Base-by-base conservation (phyloP, 1,284 basidiomycete species). In the Sporisorium sorghi region DNA sequence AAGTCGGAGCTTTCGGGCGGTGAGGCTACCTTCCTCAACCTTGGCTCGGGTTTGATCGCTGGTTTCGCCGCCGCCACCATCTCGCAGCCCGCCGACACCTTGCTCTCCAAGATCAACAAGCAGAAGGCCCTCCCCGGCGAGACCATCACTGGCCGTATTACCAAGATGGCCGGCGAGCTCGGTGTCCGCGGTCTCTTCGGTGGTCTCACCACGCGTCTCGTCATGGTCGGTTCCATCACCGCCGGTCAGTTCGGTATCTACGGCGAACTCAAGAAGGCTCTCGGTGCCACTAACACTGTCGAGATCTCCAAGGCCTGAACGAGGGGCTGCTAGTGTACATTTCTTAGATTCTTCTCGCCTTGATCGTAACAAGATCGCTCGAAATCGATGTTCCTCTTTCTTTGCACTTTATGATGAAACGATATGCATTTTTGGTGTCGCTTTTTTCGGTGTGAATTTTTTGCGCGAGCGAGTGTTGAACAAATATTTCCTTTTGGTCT, bases 31-130 rank as follows among this genome's bases (percentile, higher is more conserved):
- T 35, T 61, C 40, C 76, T 80, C 73, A 84, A 84, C 82, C 78
- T 84, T 12, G 79, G 79, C 40, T 79, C 76, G n/a, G 83, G 83
- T 83, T 67, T 84, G 21, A 76, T 82, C 54, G 81, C 83, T 67
- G 83, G 83, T 83, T 79, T 82, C 74, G 81, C 81, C 44, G 83
- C 83, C 30, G 83, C 83, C 51, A 76, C 78, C 71, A 81, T 84
- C 77, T 84, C 83, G 43, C 83, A 84, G 63, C 83, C 83, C 53
- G 83, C 83, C 57, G 83, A 84, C 76, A 84, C 83, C 5, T 69
- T 83, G 35, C 87, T 85, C 80, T 87, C 84, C 72, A 88, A 88
- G 87, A 88, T 88, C 85, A 88, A 88, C 87, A 88, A 88, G 87
- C 85, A 86, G 84, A 87, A 88, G 86, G 87, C 87, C 66, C 78